Evolutionary conservation across 805 yeast species (phyloP).

Genomic region (Kuraishia borneana): DNA sequence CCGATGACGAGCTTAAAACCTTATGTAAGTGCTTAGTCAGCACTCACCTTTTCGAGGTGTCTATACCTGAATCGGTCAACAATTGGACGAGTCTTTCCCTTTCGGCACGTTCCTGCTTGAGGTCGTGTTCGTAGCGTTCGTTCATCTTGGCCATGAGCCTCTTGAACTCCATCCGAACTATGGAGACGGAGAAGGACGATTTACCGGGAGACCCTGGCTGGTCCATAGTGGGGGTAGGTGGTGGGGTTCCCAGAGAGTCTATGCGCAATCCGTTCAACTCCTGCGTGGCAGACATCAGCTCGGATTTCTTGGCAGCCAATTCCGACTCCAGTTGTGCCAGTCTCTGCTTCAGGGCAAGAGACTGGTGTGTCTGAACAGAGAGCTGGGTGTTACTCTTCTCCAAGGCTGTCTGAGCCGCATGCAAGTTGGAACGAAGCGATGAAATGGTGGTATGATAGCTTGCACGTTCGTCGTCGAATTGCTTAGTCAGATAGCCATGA

Average conservation of each 20-base stretch:
- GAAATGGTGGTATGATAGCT: constrained; percentile 42
- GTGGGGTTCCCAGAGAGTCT: constrained; percentile 27
- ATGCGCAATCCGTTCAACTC: constrained; percentile 32
- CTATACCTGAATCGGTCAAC: too few species aligned
- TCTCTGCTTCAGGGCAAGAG: constrained; percentile 23
- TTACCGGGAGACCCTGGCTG: background rate
- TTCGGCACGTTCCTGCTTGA: constrained; percentile 43
- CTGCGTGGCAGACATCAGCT: constrained; percentile 29
- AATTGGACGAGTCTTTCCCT: constrained; percentile 32
- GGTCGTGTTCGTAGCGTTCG: constrained; percentile 46
- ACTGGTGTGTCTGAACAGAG: constrained; percentile 23
- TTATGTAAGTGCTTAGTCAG: too few species aligned
- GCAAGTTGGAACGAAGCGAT: constrained; percentile 38
- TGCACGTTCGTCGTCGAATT: constrained; percentile 54
- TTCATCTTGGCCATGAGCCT: constrained; percentile 53
- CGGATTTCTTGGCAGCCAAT: constrained; percentile 23
- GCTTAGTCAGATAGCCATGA: constrained; percentile 56
- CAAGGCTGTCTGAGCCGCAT: constrained; percentile 39
- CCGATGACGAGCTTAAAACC: too few species aligned
- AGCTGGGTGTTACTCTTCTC: constrained; percentile 24
- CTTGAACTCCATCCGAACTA: constrained; percentile 58
- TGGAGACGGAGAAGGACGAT: constrained; percentile 27
- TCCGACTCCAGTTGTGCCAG: constrained; percentile 19
- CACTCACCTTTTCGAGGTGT: too few species aligned
- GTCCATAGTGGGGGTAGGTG: background rate